Percentiles rank a stretch among this genome's conserved stretches.
These are phyloP conservation scores for Rubroboletus pulcherrimus DNA, from an alignment of 768 basidiomycete species.

Conservation along the genomic window DNA sequence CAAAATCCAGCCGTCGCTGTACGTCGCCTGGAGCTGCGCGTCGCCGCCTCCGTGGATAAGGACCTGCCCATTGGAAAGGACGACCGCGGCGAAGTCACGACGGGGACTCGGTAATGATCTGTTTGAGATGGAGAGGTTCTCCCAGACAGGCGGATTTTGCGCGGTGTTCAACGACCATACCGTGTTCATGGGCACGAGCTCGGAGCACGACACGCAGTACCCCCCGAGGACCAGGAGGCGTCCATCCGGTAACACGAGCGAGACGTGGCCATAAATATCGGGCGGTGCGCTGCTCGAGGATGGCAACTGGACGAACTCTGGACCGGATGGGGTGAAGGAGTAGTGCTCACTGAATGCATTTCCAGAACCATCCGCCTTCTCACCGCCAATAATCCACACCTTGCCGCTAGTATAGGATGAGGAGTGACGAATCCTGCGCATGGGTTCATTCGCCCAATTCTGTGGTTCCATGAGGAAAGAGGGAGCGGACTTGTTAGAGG, in stretches of 20 bases:
- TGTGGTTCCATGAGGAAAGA: conserved; percentile 45
- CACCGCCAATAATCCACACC: conserved; percentile 75
- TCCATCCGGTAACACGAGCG: conserved; percentile 66
- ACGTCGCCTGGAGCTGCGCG: conserved; percentile 47
- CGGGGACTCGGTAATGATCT: conserved; percentile 52
- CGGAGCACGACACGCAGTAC: conserved; percentile 43
- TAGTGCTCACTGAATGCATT: conserved; percentile 61
- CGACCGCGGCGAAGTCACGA: conserved; percentile 56
- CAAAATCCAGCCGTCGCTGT: conserved; percentile 68
- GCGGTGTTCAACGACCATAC: conserved; percentile 66
- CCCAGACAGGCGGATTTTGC: conserved; percentile 47
- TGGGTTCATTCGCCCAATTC: conserved; percentile 64
- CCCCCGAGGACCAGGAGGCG: conserved; percentile 76
- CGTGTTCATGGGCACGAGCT: conserved; percentile 52
- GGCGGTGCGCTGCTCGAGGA: conserved; percentile 51
- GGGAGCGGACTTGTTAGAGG: conserved; percentile 37
- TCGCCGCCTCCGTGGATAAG: conserved; percentile 81
- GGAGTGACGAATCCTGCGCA: conserved; percentile 74
- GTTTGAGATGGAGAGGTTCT: conserved; percentile 35
- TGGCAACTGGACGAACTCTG: conserved; percentile 55
- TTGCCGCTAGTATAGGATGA: conserved; percentile 48
- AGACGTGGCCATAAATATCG: conserved; percentile 68
- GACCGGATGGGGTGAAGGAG: conserved; percentile 48
- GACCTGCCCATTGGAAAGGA: conserved; percentile 49
- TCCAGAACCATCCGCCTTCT: conserved; percentile 76